Percentiles rank a stretch among this genome's conserved stretches.
These are phyloP conservation scores for Cnidoscolus chayamansa DNA, from an alignment of 441 rosid genomes.

Conservation along the genomic window DNA sequence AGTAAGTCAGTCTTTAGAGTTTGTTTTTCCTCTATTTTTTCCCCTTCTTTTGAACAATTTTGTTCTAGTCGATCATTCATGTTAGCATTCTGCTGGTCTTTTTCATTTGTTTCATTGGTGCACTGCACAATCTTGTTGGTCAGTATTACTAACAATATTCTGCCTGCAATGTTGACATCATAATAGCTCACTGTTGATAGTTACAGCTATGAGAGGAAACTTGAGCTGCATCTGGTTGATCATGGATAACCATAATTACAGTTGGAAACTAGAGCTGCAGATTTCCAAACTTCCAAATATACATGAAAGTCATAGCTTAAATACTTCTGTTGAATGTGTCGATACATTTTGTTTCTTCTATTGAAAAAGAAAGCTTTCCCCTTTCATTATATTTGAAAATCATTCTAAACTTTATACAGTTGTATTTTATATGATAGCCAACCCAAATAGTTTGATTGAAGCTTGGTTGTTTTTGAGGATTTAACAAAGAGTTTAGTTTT, in stretches of 20 bases:
- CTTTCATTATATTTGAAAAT: neutral
- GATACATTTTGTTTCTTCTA: neutral
- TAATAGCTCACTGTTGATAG: neutral
- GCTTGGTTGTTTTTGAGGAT: no score
- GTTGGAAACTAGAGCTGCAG: neutral
- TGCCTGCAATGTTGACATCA: neutral
- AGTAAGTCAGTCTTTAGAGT: conserved; percentile 42
- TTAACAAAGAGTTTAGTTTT: neutral
- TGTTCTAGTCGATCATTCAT: neutral
- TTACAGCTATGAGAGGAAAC: neutral
- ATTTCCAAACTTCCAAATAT: neutral
- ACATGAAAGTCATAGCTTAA: neutral
- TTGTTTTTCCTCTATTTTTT: neutral
- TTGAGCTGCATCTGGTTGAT: conserved; percentile 6
- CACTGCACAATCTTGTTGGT: no score
- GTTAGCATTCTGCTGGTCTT: conserved; percentile 10
- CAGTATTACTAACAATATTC: neutral
- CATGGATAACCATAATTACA: neutral
- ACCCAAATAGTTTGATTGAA: no score
- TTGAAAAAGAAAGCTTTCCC: neutral
- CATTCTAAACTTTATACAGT: neutral
- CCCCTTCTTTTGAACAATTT: conserved; percentile 10
- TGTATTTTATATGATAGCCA: no score
- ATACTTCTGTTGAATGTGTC: neutral
- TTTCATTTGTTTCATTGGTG: conserved; percentile 7